These are phyloP conservation scores for Colletotrichum truncatum DNA, from an alignment of 2,329 filamentous ascomycete genomes.

Conservation along the genomic window DNA sequence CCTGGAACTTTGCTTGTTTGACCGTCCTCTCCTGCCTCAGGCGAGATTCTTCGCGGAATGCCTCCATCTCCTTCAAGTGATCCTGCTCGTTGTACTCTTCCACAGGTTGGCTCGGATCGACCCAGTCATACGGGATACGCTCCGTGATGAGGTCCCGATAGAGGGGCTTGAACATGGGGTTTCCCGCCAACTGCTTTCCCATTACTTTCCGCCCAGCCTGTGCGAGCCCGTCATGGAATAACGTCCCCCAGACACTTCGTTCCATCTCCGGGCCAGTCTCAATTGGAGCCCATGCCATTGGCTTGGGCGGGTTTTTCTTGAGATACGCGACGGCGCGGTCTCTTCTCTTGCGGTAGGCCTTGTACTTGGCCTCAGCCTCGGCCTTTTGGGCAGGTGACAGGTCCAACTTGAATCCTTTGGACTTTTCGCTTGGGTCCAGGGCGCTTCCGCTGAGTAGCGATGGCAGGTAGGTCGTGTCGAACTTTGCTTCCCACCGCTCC, in stretches of 20 bases:
- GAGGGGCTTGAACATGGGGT: conserved; percentile 21
- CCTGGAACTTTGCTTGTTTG: conserved; percentile 12
- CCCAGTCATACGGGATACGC: conserved; percentile 23
- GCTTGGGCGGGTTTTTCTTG: conserved; percentile 21
- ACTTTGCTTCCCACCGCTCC: conserved; percentile 11
- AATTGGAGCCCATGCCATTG: conserved; percentile 17
- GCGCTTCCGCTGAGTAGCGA: neutral
- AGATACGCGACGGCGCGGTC: conserved; percentile 24
- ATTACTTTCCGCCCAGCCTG: conserved; percentile 9
- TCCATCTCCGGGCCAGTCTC: neutral
- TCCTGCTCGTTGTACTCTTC: conserved; percentile 5
- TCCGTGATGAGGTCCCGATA: conserved; percentile 27
- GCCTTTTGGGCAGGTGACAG: conserved; percentile 7
- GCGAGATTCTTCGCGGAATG: conserved; percentile 12
- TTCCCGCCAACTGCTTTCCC: neutral
- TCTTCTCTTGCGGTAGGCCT: conserved; percentile 20
- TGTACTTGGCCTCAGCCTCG: conserved; percentile 19
- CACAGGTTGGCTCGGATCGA: conserved; percentile 8
- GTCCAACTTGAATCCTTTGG: neutral
- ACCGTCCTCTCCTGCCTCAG: conserved; percentile 16
- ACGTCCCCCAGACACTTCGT: neutral
- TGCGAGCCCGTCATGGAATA: neutral
- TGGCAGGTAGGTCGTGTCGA: conserved; percentile 13
- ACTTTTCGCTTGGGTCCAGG: neutral
- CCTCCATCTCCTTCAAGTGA: conserved; percentile 19